Evolutionary conservation across 129 eudicot species (phyloP).

Genomic region (sunflower (Helianthus annuus)): HanXRQr2.0-SUNRISE NC_035445.2:118043921-118044420

Average conservation of each 20-base stretch:
- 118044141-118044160: background rate
- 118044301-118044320: conserved; percentile 2
- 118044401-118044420: background rate
- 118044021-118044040: too few relatives aligned
- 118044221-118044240: conserved; percentile 13
- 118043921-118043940: too few relatives aligned
- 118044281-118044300: conserved; percentile 1
- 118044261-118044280: background rate
- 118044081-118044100: background rate
- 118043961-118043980: too few relatives aligned
- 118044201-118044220: conserved; percentile 1
- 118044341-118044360: background rate
- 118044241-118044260: background rate
- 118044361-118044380: background rate
- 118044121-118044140: background rate
- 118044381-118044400: conserved; percentile 7
- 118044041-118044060: background rate
- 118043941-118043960: too few relatives aligned
- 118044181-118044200: conserved; percentile 8
- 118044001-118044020: too few relatives aligned
- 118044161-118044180: background rate
- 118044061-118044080: background rate
- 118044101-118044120: background rate
- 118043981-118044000: too few relatives aligned
- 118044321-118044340: background rate